Evolutionary conservation across 371 early-diverging fungal species (phyloP).

Genomic region (Circinella umbellata): DNA sequence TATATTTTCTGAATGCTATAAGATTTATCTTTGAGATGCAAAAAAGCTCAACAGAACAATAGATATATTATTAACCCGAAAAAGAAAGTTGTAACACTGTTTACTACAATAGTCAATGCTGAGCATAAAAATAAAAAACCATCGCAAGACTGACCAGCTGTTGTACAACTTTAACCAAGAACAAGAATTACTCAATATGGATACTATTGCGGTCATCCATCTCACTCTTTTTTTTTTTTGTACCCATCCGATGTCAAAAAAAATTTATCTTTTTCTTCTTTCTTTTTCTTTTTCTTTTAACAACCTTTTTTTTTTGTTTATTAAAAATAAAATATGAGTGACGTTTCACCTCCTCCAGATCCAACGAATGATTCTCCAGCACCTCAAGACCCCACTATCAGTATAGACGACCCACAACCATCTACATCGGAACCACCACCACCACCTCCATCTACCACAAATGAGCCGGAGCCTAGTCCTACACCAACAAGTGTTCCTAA

Average conservation of each 20-base stretch:
- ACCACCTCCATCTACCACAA: background rate
- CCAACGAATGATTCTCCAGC: no score
- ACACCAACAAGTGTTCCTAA: background rate
- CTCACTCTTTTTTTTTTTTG: background rate
- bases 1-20: no score
- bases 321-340: background rate
- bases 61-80: background rate
- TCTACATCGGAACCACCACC: background rate
- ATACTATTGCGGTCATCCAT: background rate
- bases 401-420: no score
- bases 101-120: background rate
- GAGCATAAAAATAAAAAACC: background rate
- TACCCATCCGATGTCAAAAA: slow-evolving; percentile 5
- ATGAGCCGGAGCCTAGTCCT: background rate
- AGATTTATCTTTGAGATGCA: no score
- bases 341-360: background rate
- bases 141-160: background rate
- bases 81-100: background rate
- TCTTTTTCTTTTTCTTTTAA: background rate
- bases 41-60: background rate
- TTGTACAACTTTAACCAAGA: background rate
- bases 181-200: background rate
- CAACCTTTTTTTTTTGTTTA: background rate
- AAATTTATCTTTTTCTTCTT: background rate
- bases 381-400: no score